A percentile compares a stretch with the other conserved stretches of the same genome.
These are phyloP conservation scores for Venturia oleaginea DNA, from an alignment of 2,329 filamentous ascomycete species.

Conservation along the genomic window DNA sequence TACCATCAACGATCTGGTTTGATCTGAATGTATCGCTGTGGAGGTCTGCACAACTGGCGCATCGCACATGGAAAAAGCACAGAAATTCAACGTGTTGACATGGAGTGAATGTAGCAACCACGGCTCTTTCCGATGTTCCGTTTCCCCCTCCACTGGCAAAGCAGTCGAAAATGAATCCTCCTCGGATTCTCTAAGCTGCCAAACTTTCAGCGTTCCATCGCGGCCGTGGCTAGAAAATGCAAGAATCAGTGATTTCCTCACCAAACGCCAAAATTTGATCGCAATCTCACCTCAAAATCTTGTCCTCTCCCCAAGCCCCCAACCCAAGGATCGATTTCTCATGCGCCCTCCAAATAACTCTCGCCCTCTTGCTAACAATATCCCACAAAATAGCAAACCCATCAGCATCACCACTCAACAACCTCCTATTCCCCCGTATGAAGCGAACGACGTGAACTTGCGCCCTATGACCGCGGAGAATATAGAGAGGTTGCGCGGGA, in stretches of 20 bases:
- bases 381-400: constrained; percentile 86
- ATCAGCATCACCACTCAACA: constrained; percentile 81
- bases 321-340: constrained; percentile 66
- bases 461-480: constrained; percentile 77
- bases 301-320: constrained; percentile 59
- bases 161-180: constrained; percentile 56
- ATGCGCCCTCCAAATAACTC: constrained; percentile 82
- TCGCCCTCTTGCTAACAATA: constrained; percentile 67
- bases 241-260: constrained; percentile 1
- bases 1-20: constrained; percentile 45
- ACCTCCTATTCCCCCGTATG: constrained; percentile 60
- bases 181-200: constrained; percentile 58
- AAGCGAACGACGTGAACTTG: constrained; percentile 73
- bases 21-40: background rate
- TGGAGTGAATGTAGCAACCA: constrained; percentile 78
- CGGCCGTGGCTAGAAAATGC: constrained; percentile 62
- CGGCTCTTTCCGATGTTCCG: constrained; percentile 50
- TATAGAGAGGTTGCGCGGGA: constrained; percentile 52
- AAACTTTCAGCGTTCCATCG: constrained; percentile 78
- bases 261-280: background rate
- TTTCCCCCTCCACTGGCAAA: constrained; percentile 58
- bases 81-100: constrained; percentile 95
- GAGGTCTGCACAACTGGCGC: background rate
- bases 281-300: constrained; percentile 67
- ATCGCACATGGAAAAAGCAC: constrained; percentile 61